Percentiles rank a stretch among this genome's conserved stretches.
These are phyloP conservation scores for Coemansia sp. DNA, from an alignment of 192 early-diverging fungal species.

Conservation along the genomic window DNA sequence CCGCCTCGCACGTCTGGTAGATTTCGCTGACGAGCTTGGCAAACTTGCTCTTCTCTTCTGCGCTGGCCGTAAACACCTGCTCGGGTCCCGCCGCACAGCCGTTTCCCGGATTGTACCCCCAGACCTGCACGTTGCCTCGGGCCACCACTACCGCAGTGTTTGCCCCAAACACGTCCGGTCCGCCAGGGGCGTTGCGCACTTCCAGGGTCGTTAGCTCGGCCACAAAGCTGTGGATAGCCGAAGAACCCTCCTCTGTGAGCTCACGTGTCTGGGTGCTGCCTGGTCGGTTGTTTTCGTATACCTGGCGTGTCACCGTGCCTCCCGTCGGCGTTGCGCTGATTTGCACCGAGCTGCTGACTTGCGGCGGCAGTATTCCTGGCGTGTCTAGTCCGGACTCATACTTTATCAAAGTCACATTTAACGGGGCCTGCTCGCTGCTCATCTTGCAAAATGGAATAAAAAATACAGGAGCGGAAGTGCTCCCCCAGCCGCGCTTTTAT, in stretches of 20 bases:
- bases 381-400: slow-evolving; percentile 34
- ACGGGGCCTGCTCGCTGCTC: slow-evolving; percentile 15
- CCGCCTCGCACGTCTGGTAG: slow-evolving; percentile 3
- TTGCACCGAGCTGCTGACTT: slow-evolving; percentile 22
- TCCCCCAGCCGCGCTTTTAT: too few relatives aligned
- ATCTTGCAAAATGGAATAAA: slow-evolving; percentile 4
- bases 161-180: slow-evolving; percentile 38
- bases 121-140: slow-evolving; percentile 21
- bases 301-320: slow-evolving; percentile 20
- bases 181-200: slow-evolving; percentile 6
- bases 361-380: slow-evolving; percentile 42
- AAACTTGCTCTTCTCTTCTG: slow-evolving; percentile 28
- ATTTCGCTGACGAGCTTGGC: slow-evolving; percentile 15
- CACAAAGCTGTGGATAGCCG: slow-evolving; percentile 18
- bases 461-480: slow-evolving; percentile 3
- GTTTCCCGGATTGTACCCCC: slow-evolving; percentile 33
- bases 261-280: slow-evolving; percentile 15
- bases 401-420: slow-evolving; percentile 34
- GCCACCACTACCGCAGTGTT: slow-evolving; percentile 39
- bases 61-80: neutral
- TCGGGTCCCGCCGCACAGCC: slow-evolving; percentile 18
- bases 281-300: slow-evolving; percentile 21
- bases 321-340: slow-evolving; percentile 19
- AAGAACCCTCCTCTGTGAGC: slow-evolving; percentile 3
- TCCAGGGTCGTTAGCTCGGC: slow-evolving; percentile 18